Conservation (phyloP, 2,329 filamentous ascomycete species). For the Xylogone sp. region DNA sequence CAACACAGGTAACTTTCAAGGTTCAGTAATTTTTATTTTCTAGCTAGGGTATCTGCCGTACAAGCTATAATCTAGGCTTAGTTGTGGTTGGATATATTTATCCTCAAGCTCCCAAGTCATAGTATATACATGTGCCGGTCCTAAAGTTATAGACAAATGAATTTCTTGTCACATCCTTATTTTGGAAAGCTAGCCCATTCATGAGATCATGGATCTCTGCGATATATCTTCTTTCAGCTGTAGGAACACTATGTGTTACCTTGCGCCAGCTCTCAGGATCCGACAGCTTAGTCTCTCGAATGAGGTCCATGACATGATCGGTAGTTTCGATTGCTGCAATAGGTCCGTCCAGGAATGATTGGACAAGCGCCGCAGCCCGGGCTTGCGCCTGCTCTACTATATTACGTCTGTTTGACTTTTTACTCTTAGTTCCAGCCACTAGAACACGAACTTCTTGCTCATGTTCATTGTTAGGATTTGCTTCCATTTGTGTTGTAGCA, state of each 20-base stretch:
- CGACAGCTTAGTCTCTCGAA: conserved; percentile 69
- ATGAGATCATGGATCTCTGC: conserved; percentile 79
- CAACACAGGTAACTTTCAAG: too few relatives aligned
- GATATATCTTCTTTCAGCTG: conserved; percentile 77
- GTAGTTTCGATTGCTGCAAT: conserved; percentile 86
- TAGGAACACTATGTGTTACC: conserved; percentile 73
- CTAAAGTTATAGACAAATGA: conserved; percentile 92
- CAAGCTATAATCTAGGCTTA: not conserved
- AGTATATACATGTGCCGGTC: conserved; percentile 79
- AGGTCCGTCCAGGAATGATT: conserved; percentile 70
- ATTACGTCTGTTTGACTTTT: conserved; percentile 84
- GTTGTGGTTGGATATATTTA: not conserved
- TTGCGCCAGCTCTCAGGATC: conserved; percentile 82
- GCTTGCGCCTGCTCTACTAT: conserved; percentile 77
- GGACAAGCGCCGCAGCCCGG: conserved; percentile 58
- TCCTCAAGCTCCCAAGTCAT: conserved; percentile 59
- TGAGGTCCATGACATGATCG: conserved; percentile 74
- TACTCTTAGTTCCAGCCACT: conserved; percentile 75
- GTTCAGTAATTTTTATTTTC: too few relatives aligned
- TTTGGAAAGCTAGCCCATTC: conserved; percentile 53
- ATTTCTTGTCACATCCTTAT: conserved; percentile 59
- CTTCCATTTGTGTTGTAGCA: conserved; percentile 19
- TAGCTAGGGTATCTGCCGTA: too few relatives aligned
- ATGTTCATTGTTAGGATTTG: conserved; percentile 32
- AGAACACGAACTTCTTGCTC: conserved; percentile 82